phyloP scores from a whole-genome alignment of 805 yeast species.

The Candida sakaeoensis region DNA sequence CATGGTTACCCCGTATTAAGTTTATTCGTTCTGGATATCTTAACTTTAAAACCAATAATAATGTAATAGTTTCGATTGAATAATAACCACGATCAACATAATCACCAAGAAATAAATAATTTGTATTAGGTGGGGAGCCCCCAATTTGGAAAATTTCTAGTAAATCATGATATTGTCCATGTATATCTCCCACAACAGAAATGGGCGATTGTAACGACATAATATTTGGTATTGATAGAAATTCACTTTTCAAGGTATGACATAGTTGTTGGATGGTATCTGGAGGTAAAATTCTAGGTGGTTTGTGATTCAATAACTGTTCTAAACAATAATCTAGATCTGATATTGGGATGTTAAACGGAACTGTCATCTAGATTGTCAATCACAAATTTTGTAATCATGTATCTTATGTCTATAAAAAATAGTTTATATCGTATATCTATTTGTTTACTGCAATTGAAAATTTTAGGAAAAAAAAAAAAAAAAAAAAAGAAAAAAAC shows the following conservation, averaged over 20 bases:
- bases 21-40: conserved; percentile 83
- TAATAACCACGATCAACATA: conserved; percentile 95
- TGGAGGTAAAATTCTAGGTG: conserved; percentile 41
- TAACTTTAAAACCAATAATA: conserved; percentile 76
- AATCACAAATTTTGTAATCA: background rate
- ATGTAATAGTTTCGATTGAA: conserved; percentile 86
- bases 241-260: conserved; percentile 74
- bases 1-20: conserved; percentile 92
- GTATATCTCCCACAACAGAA: conserved; percentile 95
- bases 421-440: background rate
- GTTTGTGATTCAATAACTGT: conserved; percentile 37
- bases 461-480: background rate
- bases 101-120: conserved; percentile 90
- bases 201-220: conserved; percentile 82
- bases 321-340: conserved; percentile 43
- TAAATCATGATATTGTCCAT: conserved; percentile 94
- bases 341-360: conserved; percentile 27
- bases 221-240: conserved; percentile 80
- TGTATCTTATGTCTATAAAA: background rate
- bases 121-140: conserved; percentile 89
- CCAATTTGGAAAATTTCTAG: conserved; percentile 92
- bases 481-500: background rate
- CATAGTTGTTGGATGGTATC: conserved; percentile 48
- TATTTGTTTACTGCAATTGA: background rate
- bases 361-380: conserved; percentile 25